These are phyloP conservation scores for Isatis tinctoria DNA, from an alignment of 345 rosid genomes.

Conservation along the genomic window DNA sequence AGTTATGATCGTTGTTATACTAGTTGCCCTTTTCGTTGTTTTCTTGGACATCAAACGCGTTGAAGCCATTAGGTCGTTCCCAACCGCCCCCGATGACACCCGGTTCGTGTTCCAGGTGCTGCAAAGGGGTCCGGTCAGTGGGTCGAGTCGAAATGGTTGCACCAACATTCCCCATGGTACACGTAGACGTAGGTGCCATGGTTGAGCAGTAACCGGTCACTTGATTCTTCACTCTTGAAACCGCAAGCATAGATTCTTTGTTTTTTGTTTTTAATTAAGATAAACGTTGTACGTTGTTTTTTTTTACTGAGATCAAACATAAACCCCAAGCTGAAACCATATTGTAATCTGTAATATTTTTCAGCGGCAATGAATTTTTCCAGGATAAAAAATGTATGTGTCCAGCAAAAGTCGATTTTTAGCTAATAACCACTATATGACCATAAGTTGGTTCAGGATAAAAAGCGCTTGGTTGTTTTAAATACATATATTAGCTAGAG, in stretches of 20 bases:
- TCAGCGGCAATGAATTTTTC: not conserved
- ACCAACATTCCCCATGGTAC: slow-evolving; percentile 18
- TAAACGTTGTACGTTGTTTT: not conserved
- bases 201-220: not conserved
- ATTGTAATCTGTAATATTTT: not conserved
- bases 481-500: too few relatives aligned
- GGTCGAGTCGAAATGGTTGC: slow-evolving; percentile 26
- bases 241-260: slow-evolving; percentile 2
- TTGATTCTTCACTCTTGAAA: not conserved
- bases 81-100: not conserved
- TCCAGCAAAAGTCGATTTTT: not conserved
- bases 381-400: too few relatives aligned
- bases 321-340: not conserved
- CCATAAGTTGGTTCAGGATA: too few relatives aligned
- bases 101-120: slow-evolving; percentile 15
- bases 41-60: slow-evolving; percentile 3
- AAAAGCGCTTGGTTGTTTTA: too few relatives aligned
- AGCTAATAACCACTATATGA: not conserved
- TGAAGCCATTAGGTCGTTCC: slow-evolving; percentile 22
- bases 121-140: slow-evolving; percentile 9
- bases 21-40: not conserved
- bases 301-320: not conserved
- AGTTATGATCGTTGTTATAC: not conserved
- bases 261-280: not conserved
- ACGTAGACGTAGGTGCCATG: slow-evolving; percentile 9